Evolutionary conservation across 139 green algal species (phyloP).

Genomic region (Micractinium sp.): DNA sequence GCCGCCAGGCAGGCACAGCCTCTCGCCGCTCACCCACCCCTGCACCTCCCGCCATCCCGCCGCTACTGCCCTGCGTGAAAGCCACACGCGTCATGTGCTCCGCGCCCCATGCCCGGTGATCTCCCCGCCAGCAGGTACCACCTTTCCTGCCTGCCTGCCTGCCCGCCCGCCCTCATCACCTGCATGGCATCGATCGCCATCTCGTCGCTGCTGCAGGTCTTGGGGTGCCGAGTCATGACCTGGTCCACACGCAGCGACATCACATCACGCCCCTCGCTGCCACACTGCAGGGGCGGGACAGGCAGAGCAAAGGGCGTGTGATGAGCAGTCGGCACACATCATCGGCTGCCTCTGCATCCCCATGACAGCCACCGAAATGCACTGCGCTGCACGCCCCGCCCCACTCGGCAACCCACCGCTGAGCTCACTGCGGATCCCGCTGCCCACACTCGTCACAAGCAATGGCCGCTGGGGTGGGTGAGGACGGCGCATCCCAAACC

Average conservation of each 20-base stretch:
- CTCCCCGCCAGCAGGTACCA: not conserved
- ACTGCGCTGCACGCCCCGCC: too few species aligned
- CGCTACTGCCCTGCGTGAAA: not conserved
- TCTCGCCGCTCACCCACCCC: not conserved
- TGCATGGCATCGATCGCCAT: conserved; percentile 67
- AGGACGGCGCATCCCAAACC: not conserved
- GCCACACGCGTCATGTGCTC: not conserved
- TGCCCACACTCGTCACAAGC: too few species aligned
- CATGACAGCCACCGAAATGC: too few species aligned
- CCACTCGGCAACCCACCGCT: too few species aligned
- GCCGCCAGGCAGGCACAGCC: not conserved
- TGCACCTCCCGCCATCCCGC: too few species aligned
- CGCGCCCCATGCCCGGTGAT: not conserved
- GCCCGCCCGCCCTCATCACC: not conserved
- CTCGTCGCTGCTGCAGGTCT: conserved; percentile 27
- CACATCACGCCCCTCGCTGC: conserved; percentile 24
- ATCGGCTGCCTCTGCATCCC: too few species aligned
- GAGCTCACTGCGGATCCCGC: too few species aligned
- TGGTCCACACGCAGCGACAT: conserved; percentile 43
- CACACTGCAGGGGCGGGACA: not conserved
- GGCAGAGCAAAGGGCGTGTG: not conserved
- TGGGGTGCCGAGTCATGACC: conserved; percentile 46
- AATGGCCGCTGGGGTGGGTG: too few species aligned
- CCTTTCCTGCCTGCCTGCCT: not conserved
- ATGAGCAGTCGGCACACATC: not conserved